These are phyloP conservation scores for Ophiostoma australiae DNA, from an alignment of 2,329 filamentous ascomycete species.

Conservation along the genomic window DNA sequence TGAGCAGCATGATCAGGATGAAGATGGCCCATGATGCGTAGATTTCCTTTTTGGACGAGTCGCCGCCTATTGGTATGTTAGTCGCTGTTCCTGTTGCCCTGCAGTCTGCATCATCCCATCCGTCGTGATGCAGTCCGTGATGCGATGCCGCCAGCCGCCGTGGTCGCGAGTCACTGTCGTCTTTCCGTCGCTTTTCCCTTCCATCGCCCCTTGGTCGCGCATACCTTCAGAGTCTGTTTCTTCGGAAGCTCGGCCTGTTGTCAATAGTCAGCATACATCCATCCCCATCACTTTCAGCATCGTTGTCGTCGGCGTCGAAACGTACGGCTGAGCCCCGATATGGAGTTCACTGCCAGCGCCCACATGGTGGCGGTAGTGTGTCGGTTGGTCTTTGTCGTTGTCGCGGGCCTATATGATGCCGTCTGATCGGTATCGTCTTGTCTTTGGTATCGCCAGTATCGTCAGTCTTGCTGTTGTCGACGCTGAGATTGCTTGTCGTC, in stretches of 20 bases:
- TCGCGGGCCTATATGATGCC: neutral
- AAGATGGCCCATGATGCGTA: slow-evolving; percentile 96
- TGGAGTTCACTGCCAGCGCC: slow-evolving; percentile 14
- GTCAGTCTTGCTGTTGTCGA: neutral
- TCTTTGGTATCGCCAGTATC: neutral
- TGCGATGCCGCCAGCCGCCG: slow-evolving; percentile 22
- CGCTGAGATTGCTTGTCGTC: slow-evolving; percentile 4
- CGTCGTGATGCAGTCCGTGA: neutral
- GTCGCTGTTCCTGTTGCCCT: slow-evolving; percentile 21
- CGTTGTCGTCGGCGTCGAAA: neutral
- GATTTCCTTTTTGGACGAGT: slow-evolving; percentile 87
- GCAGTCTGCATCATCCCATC: neutral
- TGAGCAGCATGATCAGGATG: slow-evolving; percentile 91
- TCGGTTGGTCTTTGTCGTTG: neutral
- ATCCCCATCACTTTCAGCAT: neutral
- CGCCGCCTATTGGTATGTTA: slow-evolving; percentile 50
- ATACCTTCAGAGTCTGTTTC: slow-evolving; percentile 47
- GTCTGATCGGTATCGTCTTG: neutral
- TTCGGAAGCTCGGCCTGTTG: slow-evolving; percentile 41
- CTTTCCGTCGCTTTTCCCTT: neutral
- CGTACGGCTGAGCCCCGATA: slow-evolving; percentile 15
- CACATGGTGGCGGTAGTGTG: slow-evolving; percentile 9
- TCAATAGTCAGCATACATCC: slow-evolving; percentile 14
- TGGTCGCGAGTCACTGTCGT: neutral
- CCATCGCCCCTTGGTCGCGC: neutral